Conservation (phyloP, 148 eudicot species). For the Rhododendron henanense region DNA sequence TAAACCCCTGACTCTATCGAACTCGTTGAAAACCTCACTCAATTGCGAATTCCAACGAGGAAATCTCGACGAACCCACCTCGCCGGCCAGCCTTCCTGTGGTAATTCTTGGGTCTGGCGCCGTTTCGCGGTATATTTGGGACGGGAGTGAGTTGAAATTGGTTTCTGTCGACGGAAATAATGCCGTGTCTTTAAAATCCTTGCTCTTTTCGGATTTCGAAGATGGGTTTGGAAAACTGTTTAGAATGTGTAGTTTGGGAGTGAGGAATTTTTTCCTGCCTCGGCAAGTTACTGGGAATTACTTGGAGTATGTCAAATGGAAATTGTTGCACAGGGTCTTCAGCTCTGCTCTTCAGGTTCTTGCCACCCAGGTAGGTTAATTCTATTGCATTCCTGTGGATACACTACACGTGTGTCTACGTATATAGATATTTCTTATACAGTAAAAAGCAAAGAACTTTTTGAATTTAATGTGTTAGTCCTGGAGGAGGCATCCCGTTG, state of each 20-base stretch:
- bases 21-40: slow-evolving; percentile 29
- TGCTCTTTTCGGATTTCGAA: slow-evolving; percentile 29
- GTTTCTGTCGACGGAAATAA: slow-evolving; percentile 36
- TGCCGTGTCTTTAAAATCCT: slow-evolving; percentile 12
- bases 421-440: too few relatives aligned
- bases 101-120: slow-evolving; percentile 38
- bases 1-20: slow-evolving; percentile 21
- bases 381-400: neutral
- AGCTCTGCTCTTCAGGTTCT: slow-evolving; percentile 97
- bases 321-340: slow-evolving; percentile 82
- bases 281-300: slow-evolving; percentile 61
- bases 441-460: neutral
- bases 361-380: slow-evolving; percentile 79
- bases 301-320: slow-evolving; percentile 85
- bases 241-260: slow-evolving; percentile 24
- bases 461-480: neutral
- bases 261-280: slow-evolving; percentile 69
- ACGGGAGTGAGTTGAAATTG: slow-evolving; percentile 48
- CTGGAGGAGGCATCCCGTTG: neutral
- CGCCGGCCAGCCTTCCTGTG: slow-evolving; percentile 46
- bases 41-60: slow-evolving; percentile 22
- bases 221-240: slow-evolving; percentile 41
- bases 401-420: neutral
- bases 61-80: slow-evolving; percentile 14
- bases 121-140: slow-evolving; percentile 54